These are phyloP conservation scores for Debaryomyces prosopidis DNA, from an alignment of 805 yeast genomes.

Conservation along the genomic window DNA sequence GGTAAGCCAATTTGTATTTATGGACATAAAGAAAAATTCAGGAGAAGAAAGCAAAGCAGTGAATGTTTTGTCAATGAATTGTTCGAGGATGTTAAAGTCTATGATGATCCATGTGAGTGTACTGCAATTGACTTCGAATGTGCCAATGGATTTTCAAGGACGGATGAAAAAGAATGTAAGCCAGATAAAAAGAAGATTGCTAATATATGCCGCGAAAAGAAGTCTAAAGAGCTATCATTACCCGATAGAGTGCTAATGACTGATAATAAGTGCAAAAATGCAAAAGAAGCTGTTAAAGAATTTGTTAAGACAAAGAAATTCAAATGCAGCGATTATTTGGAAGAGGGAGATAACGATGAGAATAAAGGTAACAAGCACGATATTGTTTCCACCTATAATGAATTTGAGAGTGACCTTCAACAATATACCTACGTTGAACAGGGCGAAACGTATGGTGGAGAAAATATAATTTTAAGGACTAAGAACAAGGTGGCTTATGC, in stretches of 20 bases:
- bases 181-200: slow-evolving; percentile 25
- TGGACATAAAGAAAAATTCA: slow-evolving; percentile 67
- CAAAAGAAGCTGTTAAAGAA: slow-evolving; percentile 21
- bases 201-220: slow-evolving; percentile 22
- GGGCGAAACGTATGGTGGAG: slow-evolving; percentile 33
- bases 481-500: slow-evolving; percentile 52
- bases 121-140: slow-evolving; percentile 71
- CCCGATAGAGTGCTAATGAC: slow-evolving; percentile 44
- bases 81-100: slow-evolving; percentile 46
- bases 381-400: slow-evolving; percentile 40
- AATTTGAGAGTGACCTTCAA: slow-evolving; percentile 52
- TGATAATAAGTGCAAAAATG: slow-evolving; percentile 45
- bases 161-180: slow-evolving; percentile 49
- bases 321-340: slow-evolving; percentile 33
- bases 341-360: slow-evolving; percentile 10
- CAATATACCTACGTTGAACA: slow-evolving; percentile 65
- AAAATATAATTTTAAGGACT: slow-evolving; percentile 58
- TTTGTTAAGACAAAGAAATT: slow-evolving; percentile 27
- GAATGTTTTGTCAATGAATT: slow-evolving; percentile 58
- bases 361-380: slow-evolving; percentile 13
- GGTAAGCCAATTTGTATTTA: slow-evolving; percentile 53
- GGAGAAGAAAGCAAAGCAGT: slow-evolving; percentile 64
- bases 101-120: slow-evolving; percentile 65
- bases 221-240: slow-evolving; percentile 21
- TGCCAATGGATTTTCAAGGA: slow-evolving; percentile 43